Evolutionary conservation across 2,329 filamentous ascomycete species (phyloP), one percentile per base, ranked within the genome.

Genomic region (Colletotrichum lupini): DNA sequence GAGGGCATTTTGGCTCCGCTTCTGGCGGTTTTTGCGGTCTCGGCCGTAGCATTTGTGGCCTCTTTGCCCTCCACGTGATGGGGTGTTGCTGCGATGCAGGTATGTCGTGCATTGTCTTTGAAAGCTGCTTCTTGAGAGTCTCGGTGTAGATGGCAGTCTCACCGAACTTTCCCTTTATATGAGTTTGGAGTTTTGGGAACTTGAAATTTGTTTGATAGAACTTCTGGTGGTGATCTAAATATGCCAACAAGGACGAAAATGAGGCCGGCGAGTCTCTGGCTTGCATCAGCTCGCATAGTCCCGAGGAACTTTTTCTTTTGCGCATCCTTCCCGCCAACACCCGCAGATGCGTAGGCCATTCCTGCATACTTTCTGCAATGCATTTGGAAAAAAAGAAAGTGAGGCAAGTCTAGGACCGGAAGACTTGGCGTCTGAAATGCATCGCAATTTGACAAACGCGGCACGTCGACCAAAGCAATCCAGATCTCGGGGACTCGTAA

Each of bases 21-120:
- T 52, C 5, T 22, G 28, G 12, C 32, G 32, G 24, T 3, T 35
- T 35, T 37, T 24, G 32, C 49, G 32, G 57, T n/a, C 46, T 57
- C 28, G 49, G 37, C 22, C 67, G 67, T 30, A 46, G 35, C 56
- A 61, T 28, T 26, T 14, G 22, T 52, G 32, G n/a, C 42, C 42
- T 56, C 22, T 22, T 12, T 16, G 30, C 35, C 69, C 55, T 68
- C 59, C 73, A 73, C 73, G 70, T 74, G 73, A 74, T 62, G 37
- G 22, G 19, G 9, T 22, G 35, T 56, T 24, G 32, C 65, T 74
- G 73, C 64, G 52, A 66, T 63, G 69, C 64, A 69, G 57, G 59
- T 65, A 69, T 73, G 73, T 62, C 64, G 49, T 66, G 73, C 72
- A 62, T 67, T 42, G 14, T 55, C 69, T 67, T 57, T 26, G 19